phyloP scores from a whole-genome alignment of 2,329 filamentous ascomycete genomes.

The Dactylellina haptotyla region DNA sequence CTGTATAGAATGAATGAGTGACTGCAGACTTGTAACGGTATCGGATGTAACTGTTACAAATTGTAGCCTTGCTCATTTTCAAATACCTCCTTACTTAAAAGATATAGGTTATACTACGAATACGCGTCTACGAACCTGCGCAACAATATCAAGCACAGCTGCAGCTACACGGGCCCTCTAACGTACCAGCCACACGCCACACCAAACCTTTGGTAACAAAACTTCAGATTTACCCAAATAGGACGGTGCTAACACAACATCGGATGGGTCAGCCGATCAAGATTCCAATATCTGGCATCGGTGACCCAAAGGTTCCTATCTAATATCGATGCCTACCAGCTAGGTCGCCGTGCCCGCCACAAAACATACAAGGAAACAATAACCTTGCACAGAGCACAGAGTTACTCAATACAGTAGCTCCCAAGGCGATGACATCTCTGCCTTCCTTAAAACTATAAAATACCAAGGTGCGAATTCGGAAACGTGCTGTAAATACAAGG shows the following conservation, averaged over 20 bases:
- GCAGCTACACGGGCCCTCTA: neutral
- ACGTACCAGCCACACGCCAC: neutral
- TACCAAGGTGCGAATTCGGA: neutral
- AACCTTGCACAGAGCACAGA: neutral
- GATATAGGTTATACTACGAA: too few species aligned
- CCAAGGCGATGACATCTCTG: neutral
- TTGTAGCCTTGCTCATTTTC: neutral
- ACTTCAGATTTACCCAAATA: neutral
- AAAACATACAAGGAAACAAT: neutral
- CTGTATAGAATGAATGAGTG: too few species aligned
- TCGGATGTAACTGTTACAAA: neutral
- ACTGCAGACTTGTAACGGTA: too few species aligned
- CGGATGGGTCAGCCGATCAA: neutral
- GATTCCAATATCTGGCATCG: neutral
- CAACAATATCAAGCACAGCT: too few species aligned
- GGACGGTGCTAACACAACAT: neutral
- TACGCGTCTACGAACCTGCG: too few species aligned
- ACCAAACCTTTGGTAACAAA: neutral
- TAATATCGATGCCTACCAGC: neutral
- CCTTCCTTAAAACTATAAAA: neutral
- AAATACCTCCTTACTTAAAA: neutral
- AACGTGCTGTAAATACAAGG: neutral
- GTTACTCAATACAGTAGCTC: constrained; percentile 1
- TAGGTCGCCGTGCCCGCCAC: neutral
- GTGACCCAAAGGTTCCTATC: neutral